Percentiles rank a stretch among this genome's conserved stretches.
phyloP scores from a whole-genome alignment of 1,284 basidiomycete genomes.

The Rhodotorula sp. region DNA sequence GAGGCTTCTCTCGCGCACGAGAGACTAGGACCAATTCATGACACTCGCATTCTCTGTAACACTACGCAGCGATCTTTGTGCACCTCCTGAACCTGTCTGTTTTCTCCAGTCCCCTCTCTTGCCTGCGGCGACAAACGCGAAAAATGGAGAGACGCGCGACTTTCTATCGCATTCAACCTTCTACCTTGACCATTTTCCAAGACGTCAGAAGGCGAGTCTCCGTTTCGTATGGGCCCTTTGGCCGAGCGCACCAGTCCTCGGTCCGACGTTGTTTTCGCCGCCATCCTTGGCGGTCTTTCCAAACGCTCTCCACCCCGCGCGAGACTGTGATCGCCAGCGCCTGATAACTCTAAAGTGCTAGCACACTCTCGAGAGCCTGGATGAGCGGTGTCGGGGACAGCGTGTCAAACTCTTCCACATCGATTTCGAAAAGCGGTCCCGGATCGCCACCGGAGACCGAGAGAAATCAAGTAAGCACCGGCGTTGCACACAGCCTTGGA shows the following conservation, averaged over 20 bases:
- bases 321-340: slow-evolving; percentile 10
- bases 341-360: background rate
- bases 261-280: background rate
- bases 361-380: background rate
- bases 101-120: too few species aligned
- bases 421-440: too few species aligned
- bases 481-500: background rate
- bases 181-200: slow-evolving; percentile 19
- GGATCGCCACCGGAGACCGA: too few species aligned
- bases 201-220: slow-evolving; percentile 10
- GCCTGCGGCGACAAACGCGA: background rate
- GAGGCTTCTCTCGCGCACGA: too few species aligned
- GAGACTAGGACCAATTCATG: too few species aligned
- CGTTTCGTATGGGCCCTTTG: background rate
- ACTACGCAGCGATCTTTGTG: too few species aligned
- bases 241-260: slow-evolving; percentile 21
- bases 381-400: background rate
- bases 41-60: background rate
- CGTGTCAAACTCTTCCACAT: slow-evolving; percentile 30
- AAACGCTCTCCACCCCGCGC: background rate
- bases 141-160: background rate
- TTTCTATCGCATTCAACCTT: slow-evolving; percentile 7
- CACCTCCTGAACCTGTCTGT: too few species aligned
- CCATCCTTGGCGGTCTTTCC: background rate
- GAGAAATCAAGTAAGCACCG: too few species aligned